Evolutionary conservation across 2,329 filamentous ascomycete species (phyloP), one percentile per base, ranked within the genome.

Genomic region (Calonectria leucothoes): DNA sequence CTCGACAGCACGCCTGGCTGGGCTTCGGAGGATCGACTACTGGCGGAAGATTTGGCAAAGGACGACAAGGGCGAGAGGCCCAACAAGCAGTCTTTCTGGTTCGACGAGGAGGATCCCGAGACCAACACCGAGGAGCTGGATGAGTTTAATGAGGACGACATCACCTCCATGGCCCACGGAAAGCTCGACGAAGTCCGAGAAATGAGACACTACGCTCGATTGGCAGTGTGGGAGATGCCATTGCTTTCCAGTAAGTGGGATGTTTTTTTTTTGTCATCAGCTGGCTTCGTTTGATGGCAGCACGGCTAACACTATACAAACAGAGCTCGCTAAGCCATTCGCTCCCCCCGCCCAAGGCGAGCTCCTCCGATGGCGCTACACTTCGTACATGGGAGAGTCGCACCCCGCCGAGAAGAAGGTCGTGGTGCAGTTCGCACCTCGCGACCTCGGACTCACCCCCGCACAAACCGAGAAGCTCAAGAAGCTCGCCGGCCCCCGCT

Each of bases 221-320:
- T 98, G 78, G 92, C 94, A 59, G 95, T 95, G 29, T 99, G 97
- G 96, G 97, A 99, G 85, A 94, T 99, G 93, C 97, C 97, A 12
- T 87, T 98, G 75, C 88, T 99, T 73, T 92, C 93, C 72, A 94
- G 96, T 98, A 91, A 84, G 94, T 89, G 29, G 42, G 12, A 23
- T 23, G 20, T 61, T 23, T 29, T 23, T 23, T 20, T 61, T 23
- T 29, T 23, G 29, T 25, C 25, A 4, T 15, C 17, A 6, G 17
- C n/a, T 15, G 29, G 23, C 25, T 4, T 12, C 31, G 3, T 27
- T 35, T 33, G 31, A 49, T 55, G 68, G 57, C 63, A 55, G 57
- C 63, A 55, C 52, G 31, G 35, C 65, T 77, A 66, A 76, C 68
- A 51, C n/a, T 49, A 48, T 51, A 42, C 70, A 48, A 48, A 64